Evolutionary conservation across 2,329 filamentous ascomycete species (phyloP).

Genomic region (Epichloe brachyelytri): DNA sequence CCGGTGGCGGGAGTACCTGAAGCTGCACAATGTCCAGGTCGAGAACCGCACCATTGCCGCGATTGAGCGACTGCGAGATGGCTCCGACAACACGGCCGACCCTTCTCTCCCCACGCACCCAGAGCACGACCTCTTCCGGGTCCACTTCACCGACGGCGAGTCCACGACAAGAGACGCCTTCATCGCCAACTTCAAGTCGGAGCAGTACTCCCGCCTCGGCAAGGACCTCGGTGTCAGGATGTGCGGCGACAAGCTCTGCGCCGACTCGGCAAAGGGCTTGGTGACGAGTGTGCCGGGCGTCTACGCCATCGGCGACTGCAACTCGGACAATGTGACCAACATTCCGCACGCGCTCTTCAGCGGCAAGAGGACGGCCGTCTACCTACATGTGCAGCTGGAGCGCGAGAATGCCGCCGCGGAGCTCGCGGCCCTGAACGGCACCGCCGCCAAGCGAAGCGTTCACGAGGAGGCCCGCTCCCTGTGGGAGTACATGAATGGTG

Average conservation of each 20-base stretch:
- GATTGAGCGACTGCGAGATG: constrained; percentile 33
- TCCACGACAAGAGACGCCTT: constrained; percentile 36
- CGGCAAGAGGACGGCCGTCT: constrained; percentile 46
- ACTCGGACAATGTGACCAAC: constrained; percentile 46
- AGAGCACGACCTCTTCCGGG: constrained; percentile 41
- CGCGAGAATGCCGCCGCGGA: constrained; percentile 24
- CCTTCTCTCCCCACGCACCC: constrained; percentile 29
- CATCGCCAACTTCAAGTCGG: constrained; percentile 33
- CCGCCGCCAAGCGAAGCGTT: constrained; percentile 15
- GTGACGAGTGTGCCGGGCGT: constrained; percentile 40
- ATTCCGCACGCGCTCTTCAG: constrained; percentile 47
- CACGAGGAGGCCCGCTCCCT: constrained; percentile 24
- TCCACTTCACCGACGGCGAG: constrained; percentile 36
- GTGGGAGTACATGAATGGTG: constrained; percentile 34
- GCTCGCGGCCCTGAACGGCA: constrained; percentile 13
- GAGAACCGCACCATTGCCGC: constrained; percentile 41
- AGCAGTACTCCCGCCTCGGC: constrained; percentile 35
- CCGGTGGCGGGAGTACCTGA: constrained; percentile 35
- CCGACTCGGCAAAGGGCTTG: constrained; percentile 27
- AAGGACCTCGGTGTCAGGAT: constrained; percentile 33
- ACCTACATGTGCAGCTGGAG: constrained; percentile 35
- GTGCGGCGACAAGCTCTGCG: constrained; percentile 29
- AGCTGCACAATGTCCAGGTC: constrained; percentile 35
- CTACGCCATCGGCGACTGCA: constrained; percentile 47
- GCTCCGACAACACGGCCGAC: constrained; percentile 21